phyloP scores from a whole-genome alignment of 75 land plant species.

The Gnetum montanum region DNA sequence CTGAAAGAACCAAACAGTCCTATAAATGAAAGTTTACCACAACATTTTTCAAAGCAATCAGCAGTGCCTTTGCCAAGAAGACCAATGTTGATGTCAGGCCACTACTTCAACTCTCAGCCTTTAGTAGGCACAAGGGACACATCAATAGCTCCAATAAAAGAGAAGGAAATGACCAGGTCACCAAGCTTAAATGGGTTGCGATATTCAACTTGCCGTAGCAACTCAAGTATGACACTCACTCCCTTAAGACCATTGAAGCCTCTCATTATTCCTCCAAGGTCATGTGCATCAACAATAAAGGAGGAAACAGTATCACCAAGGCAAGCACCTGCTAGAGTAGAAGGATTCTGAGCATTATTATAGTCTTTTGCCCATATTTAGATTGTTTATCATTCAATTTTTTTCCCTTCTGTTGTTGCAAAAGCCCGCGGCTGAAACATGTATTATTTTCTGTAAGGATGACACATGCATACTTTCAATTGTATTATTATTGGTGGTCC shows the following conservation, averaged over 20 bases:
- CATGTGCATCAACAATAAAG: conserved; percentile 5
- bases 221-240: not conserved
- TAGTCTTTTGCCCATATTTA: not conserved
- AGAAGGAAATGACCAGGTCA: conserved; percentile 2
- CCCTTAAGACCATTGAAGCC: conserved; percentile 6
- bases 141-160: not conserved
- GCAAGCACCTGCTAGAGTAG: conserved; percentile 4
- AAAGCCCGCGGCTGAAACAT: no score
- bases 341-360: conserved; percentile 5
- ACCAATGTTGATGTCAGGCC: not conserved
- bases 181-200: conserved; percentile 8
- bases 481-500: no score
- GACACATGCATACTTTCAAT: no score
- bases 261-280: conserved; percentile 5
- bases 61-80: not conserved
- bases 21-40: conserved; percentile 3
- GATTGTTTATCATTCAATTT: not conserved
- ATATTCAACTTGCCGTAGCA: not conserved
- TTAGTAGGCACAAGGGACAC: conserved; percentile 8
- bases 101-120: conserved; percentile 2
- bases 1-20: conserved; percentile 44
- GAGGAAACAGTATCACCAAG: conserved; percentile 6
- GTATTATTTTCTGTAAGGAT: no score
- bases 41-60: conserved; percentile 1
- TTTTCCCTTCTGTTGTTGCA: not conserved